Evolutionary conservation across 2,329 filamentous ascomycete species (phyloP), one percentile per base, ranked within the genome.

Genomic region (Aspergillus persii): DNA sequence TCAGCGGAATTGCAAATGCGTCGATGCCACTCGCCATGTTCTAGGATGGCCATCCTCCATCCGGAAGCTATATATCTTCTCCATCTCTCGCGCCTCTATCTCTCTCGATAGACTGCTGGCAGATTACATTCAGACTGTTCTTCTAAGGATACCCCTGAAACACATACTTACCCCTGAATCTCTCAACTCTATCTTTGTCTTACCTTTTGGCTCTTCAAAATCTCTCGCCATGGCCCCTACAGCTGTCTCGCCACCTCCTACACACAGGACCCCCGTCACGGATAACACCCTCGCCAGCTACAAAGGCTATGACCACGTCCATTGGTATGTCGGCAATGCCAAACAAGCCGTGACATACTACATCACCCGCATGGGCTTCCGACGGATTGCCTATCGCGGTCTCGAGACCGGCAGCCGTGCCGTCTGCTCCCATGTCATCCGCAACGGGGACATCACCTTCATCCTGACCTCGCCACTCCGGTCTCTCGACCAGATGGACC

Each of bases 261-360:
- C 69, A 18, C 58, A 67, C n/a, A 61, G 63, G 5, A 54, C 53
- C 12, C 52, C 60, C 29, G 63, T 64, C 48, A 68, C 66, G 47
- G 63, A 64, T 47, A 68, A 66, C 48, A 67, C 68, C 23, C 61
- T 77, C 15, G 69, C 71, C 53, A 74, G 72, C 62, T 78, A 96
- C 80, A 85, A 86, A 61, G 92, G 91, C 71, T 97, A 96, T 75
- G 91, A 96, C 78, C 91, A 96, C 77, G 86, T 96, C 58, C 93
- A 92, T 67, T 97, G 93, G 93, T 96, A 92, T 81, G 94, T 97
- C 31, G 92, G 93, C 73, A 98, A 98, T 74, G 93, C 94, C 68
- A 97, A 97, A 79, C 93, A 97, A 81, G 91, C 92, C 2, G 93
- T 93, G 44, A 85, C 89, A 12, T 97, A 91, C 80, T 97, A 96